A percentile compares a stretch with the other conserved stretches of the same genome.
Evolutionary conservation across 2,329 filamentous ascomycete genomes (phyloP).

Genomic region (Colletotrichum lini): DNA sequence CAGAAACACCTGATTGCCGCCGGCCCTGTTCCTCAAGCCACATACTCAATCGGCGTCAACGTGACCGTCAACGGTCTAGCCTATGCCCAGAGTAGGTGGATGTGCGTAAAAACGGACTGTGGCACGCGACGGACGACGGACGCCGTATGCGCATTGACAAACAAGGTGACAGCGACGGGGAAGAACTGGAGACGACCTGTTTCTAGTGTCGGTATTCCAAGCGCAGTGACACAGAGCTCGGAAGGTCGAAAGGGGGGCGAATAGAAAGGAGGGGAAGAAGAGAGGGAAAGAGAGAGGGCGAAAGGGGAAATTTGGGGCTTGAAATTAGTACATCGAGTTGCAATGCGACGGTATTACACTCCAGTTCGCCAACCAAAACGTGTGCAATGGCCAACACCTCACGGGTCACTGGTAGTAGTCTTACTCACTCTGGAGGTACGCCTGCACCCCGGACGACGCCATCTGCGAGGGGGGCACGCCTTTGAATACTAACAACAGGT

Average conservation of each 20-base stretch:
- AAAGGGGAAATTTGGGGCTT: slow-evolving; percentile 39
- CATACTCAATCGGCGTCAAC: slow-evolving; percentile 23
- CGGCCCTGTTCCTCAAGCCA: slow-evolving; percentile 16
- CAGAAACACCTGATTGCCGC: slow-evolving; percentile 17
- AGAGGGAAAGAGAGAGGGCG: slow-evolving; percentile 15
- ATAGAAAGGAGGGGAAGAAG: neutral
- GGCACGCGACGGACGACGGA: slow-evolving; percentile 24
- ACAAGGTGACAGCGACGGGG: slow-evolving; percentile 35
- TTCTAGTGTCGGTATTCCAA: slow-evolving; percentile 3
- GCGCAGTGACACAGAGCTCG: slow-evolving; percentile 23
- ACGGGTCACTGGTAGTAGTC: neutral
- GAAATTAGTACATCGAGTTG: slow-evolving; percentile 23
- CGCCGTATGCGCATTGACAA: slow-evolving; percentile 30
- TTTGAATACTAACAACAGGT: neutral
- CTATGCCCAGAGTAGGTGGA: neutral
- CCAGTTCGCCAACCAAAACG: slow-evolving; percentile 1
- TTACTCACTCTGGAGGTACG: too few species aligned
- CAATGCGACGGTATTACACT: slow-evolving; percentile 23
- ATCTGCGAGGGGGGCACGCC: neutral
- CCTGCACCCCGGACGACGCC: slow-evolving; percentile 18
- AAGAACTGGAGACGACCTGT: slow-evolving; percentile 26
- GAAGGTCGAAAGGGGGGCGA: slow-evolving; percentile 6
- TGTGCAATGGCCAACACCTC: neutral
- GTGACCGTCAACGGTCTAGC: slow-evolving; percentile 19
- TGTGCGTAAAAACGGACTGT: slow-evolving; percentile 29